Evolutionary conservation across 2,329 filamentous ascomycete genomes (phyloP), one percentile per base, ranked within the genome.

Genomic region (Aaosphaeria pasadenensis): DNA sequence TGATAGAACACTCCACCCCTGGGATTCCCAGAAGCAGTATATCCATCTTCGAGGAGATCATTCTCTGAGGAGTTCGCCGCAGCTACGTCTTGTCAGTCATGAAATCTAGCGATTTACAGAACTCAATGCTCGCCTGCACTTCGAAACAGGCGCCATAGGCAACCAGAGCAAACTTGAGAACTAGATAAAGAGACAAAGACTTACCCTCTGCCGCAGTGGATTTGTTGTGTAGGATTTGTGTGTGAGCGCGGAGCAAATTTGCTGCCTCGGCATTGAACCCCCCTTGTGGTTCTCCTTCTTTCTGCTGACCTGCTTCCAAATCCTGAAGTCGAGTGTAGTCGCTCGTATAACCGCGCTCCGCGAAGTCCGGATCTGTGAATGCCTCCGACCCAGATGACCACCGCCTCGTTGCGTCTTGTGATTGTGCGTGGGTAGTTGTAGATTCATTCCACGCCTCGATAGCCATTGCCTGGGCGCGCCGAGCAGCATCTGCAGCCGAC

Each of bases 1-100:
- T 65, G 62, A 47, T 64, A 64, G 46, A 66, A 64, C 47, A 66
- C 51, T 30, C 63, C 63, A 13, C 63, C 63, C 29, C 61, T 56
- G 11, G 51, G 49, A 45, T 57, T 62, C n/a, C 62, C 60, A 1
- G 61, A 59, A 11, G 60, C 58, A 11, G 61, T 24, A 13, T 9
- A 11, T 11, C 17, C 39, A 28, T 40, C 39, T 24, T n/a, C 39
- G 7, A 40, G 7, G 9, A 36, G 13, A 11, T n/a, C 39, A 28
- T n/a, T 40, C 7, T 11, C 9, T 4, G 39, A 13, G 24, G 11
- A 9, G 7, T 24, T 11, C 24, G 11, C 39, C 7, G 11, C 17
- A 24, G 17, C 17, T 24, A 24, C 17, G 17, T 11, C 11, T 40
- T 40, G 9, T 40, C 24, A 9, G 39, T 28, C 7, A 3, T 40